Base-by-base conservation (phyloP, 1,284 basidiomycete species). In the Thelephora terrestris region DNA sequence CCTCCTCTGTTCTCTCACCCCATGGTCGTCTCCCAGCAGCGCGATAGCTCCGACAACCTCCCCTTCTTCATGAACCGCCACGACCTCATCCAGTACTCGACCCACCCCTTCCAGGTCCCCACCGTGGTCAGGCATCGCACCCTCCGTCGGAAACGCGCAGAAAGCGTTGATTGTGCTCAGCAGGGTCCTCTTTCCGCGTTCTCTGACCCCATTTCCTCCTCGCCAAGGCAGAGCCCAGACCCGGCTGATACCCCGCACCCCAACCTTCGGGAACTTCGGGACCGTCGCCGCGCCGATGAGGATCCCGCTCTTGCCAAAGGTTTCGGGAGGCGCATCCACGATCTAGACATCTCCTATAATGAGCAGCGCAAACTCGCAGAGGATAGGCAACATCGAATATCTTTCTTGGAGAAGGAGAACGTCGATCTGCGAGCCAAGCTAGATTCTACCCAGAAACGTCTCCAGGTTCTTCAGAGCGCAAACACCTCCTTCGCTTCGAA, bases 361-460 rank as follows among this genome's bases (percentile, higher is more conserved):
- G 39, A 42, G 21, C 39, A 42, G 25, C 39, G 39, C 39, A 42
- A 21, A 16, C 39, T 42, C 6, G 39, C 39, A 42, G 39, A 42
- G 10, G 39, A 42, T 25, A 42, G 39, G n/a, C 39, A 42, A 21
- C 39, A 23, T 5, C 39, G 18, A n/a, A 42, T 42, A 17, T 25
- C 12, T n/a, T 21, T n/a, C 3, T n/a, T 42, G 12, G 39, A 42
- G 39, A 42, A 42, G 25, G 39, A 42, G 25, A 42, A 42, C 18
- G n/a, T n/a, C 25, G 39, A 42, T n/a, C 17, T 42, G 3, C 20
- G n/a, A 20, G 12, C 39, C 2, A 21, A 42, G 39, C 21, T 25
- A 21, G 39, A 42, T n/a, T 42, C 39, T n/a, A 25, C 39, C 25
- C 25, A 23, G 25, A 42, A 25, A 18, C 39, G 39, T 18, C n/a